These are phyloP conservation scores for Podospora pseudoanserina DNA, from an alignment of 495 filamentous ascomycete genomes.

Conservation along the genomic window DNA sequence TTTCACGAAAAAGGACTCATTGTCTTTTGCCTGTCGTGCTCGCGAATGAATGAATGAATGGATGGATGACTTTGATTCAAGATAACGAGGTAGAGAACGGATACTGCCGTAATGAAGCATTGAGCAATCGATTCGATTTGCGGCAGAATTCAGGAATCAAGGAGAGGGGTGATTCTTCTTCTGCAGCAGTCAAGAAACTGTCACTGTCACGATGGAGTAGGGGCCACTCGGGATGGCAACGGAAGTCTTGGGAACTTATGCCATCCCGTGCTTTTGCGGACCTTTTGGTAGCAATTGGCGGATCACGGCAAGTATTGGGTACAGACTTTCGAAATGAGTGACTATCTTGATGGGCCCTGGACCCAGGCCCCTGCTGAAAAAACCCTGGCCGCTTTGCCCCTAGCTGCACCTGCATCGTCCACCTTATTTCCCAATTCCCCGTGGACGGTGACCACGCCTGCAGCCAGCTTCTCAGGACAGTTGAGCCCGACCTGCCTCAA, in stretches of 20 bases:
- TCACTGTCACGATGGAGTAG: not conserved
- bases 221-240: not conserved
- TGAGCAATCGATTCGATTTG: not conserved
- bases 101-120: not conserved
- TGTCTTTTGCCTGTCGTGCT: not conserved
- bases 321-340: conserved; percentile 22
- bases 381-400: conserved; percentile 26
- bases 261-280: not conserved
- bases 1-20: not conserved
- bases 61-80: not conserved
- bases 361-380: conserved; percentile 22
- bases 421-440: conserved; percentile 33
- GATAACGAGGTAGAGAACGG: not conserved
- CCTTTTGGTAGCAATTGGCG: not conserved
- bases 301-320: conserved; percentile 11
- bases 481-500: conserved; percentile 23
- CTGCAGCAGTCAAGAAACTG: not conserved
- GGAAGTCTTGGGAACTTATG: not conserved
- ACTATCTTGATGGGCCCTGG: conserved; percentile 21
- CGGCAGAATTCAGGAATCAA: conserved; percentile 1
- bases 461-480: conserved; percentile 7
- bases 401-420: conserved; percentile 24
- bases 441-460: conserved; percentile 16
- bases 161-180: not conserved
- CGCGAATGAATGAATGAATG: not conserved